Conservation (phyloP, 192 early-diverging fungal species). For the Globomyces pollinis-pini region DNA sequence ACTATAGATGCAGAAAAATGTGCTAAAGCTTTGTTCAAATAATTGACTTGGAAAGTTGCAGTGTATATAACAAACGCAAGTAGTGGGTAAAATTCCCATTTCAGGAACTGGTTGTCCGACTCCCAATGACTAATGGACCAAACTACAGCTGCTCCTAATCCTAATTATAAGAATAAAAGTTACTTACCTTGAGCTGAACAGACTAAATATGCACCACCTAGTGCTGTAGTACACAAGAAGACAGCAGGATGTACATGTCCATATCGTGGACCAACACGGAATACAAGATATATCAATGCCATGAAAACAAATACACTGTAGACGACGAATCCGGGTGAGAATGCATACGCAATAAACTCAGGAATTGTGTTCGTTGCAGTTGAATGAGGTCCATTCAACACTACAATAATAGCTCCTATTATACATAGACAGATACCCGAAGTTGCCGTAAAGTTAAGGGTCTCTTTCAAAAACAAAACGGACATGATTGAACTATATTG, state of each 20-base stretch:
- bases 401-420: constrained; percentile 54
- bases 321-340: constrained; percentile 47
- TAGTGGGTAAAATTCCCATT: constrained; percentile 26
- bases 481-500: constrained; percentile 48
- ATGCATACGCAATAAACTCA: constrained; percentile 40
- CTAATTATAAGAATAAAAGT: neutral
- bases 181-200: constrained; percentile 5
- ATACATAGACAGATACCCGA: constrained; percentile 56
- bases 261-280: constrained; percentile 48
- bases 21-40: constrained; percentile 41
- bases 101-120: constrained; percentile 50
- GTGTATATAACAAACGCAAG: constrained; percentile 10
- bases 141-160: constrained; percentile 4
- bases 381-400: constrained; percentile 35
- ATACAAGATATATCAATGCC: constrained; percentile 30
- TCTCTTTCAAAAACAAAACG: constrained; percentile 52
- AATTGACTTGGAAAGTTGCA: constrained; percentile 13
- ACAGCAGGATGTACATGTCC: constrained; percentile 45
- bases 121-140: constrained; percentile 30
- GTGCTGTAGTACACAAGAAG: constrained; percentile 35
- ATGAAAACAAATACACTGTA: constrained; percentile 41
- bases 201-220: constrained; percentile 45
- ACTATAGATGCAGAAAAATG: constrained; percentile 60
- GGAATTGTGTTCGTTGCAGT: constrained; percentile 34
- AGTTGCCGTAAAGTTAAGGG: constrained; percentile 44